Conservation (phyloP, 768 basidiomycete genomes). For the Phaeolepiota aurea region DNA sequence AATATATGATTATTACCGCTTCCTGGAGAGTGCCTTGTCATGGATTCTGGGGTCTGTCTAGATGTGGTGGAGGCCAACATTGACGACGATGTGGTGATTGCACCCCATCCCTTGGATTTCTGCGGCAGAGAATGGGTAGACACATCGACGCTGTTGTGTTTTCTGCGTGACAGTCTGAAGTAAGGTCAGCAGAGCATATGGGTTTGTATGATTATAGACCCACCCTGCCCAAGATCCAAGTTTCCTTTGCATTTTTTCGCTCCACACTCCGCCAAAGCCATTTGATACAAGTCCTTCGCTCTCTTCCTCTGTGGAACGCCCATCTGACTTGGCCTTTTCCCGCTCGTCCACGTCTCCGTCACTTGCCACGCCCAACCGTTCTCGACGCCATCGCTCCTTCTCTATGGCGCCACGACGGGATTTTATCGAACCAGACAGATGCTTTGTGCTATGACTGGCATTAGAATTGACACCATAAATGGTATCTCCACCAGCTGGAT, state of each 20-base stretch:
- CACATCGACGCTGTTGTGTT: constrained; percentile 16
- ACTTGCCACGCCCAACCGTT: constrained; percentile 21
- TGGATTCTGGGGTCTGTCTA: too few species aligned
- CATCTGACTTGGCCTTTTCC: constrained; percentile 17
- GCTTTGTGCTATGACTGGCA: constrained; percentile 7
- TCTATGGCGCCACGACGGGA: too few species aligned
- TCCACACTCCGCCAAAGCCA: constrained; percentile 29
- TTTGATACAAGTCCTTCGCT: constrained; percentile 21
- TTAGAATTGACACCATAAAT: constrained; percentile 5
- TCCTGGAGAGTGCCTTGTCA: too few species aligned
- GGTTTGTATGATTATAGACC: constrained; percentile 8
- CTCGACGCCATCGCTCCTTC: constrained; percentile 11
- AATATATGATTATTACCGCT: background rate
- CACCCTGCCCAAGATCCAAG: constrained; percentile 38
- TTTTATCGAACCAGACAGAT: constrained; percentile 7
- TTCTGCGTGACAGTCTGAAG: constrained; percentile 14
- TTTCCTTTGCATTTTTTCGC: constrained; percentile 32
- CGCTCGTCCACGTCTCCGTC: constrained; percentile 27
- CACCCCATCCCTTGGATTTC: background rate
- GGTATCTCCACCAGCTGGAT: constrained; percentile 7
- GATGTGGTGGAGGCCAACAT: too few species aligned
- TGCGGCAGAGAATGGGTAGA: constrained; percentile 4
- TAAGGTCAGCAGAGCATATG: background rate
- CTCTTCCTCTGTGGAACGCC: constrained; percentile 36
- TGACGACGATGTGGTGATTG: too few species aligned